Percentiles rank a stretch among this genome's conserved stretches.
Evolutionary conservation across 2,329 filamentous ascomycete genomes (phyloP).

Genomic region (Hypoxylon sp.): DNA sequence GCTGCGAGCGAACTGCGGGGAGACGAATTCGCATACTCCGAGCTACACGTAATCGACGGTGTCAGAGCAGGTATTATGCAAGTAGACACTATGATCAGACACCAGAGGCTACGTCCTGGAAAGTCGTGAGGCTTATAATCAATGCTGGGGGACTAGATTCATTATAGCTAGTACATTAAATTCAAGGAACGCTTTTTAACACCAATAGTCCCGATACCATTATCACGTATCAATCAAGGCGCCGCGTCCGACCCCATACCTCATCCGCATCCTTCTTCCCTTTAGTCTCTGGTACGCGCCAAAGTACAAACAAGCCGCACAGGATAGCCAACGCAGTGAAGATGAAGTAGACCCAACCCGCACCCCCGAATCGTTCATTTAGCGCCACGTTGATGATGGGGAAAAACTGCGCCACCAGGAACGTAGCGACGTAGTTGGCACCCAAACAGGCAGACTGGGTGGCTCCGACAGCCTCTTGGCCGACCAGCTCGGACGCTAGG

Average conservation of each 20-base stretch:
- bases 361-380: conserved; percentile 71
- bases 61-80: conserved; percentile 76
- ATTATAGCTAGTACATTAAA: not conserved
- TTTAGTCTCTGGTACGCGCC: conserved; percentile 86
- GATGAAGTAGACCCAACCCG: conserved; percentile 90
- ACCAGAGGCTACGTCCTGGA: conserved; percentile 50
- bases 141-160: no score
- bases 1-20: conserved; percentile 75
- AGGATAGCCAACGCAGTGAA: conserved; percentile 80
- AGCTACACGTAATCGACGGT: conserved; percentile 80
- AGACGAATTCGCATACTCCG: conserved; percentile 63
- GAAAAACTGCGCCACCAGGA: conserved; percentile 94
- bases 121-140: no score
- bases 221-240: conserved; percentile 59
- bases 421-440: conserved; percentile 91
- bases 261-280: conserved; percentile 87
- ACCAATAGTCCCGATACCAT: not conserved
- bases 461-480: conserved; percentile 88
- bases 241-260: conserved; percentile 82
- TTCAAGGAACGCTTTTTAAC: conserved; percentile 1
- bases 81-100: conserved; percentile 66
- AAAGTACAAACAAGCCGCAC: conserved; percentile 77
- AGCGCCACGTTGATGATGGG: conserved; percentile 83
- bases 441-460: conserved; percentile 89
- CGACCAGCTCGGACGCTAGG: conserved; percentile 89